Percentiles rank a stretch among this genome's conserved stretches.
phyloP scores from a whole-genome alignment of 139 green algal species.

The Micractinium sp. region DNA sequence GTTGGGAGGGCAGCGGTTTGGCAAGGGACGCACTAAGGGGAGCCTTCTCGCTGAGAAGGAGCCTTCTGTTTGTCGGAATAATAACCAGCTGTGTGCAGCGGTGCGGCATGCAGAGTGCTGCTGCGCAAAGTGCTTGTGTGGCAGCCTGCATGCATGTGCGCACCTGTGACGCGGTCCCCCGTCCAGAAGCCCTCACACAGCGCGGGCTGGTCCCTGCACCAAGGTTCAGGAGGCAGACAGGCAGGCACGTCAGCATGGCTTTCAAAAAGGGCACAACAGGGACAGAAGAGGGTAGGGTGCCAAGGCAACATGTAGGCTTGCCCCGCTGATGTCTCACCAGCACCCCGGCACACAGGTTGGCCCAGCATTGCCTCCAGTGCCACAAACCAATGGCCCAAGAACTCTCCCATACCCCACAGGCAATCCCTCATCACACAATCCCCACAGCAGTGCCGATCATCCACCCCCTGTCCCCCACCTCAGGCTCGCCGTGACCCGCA shows the following conservation, averaged over 20 bases:
- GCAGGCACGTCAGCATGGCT: no score
- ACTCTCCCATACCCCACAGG: background rate
- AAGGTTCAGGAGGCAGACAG: no score
- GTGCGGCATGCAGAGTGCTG: no score
- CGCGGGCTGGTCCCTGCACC: slow-evolving; percentile 33
- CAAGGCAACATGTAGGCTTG: no score
- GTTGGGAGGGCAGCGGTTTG: background rate
- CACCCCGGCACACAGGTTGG: no score
- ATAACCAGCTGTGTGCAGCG: background rate
- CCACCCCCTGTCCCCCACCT: background rate
- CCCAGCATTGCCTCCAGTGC: background rate
- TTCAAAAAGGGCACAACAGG: no score
- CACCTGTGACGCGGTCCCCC: slow-evolving; percentile 22
- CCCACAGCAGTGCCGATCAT: background rate
- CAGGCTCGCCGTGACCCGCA: background rate
- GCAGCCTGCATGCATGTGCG: background rate
- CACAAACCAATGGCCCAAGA: background rate
- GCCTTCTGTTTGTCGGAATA: background rate
- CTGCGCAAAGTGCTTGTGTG: background rate
- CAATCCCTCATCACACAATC: no score
- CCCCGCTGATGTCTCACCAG: no score
- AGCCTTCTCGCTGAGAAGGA: no score
- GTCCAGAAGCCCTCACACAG: slow-evolving; percentile 51
- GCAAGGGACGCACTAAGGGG: no score
- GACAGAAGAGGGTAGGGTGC: no score